These are phyloP conservation scores for Phaffomyces antillensis DNA, from an alignment of 805 yeast genomes.

Conservation along the genomic window DNA sequence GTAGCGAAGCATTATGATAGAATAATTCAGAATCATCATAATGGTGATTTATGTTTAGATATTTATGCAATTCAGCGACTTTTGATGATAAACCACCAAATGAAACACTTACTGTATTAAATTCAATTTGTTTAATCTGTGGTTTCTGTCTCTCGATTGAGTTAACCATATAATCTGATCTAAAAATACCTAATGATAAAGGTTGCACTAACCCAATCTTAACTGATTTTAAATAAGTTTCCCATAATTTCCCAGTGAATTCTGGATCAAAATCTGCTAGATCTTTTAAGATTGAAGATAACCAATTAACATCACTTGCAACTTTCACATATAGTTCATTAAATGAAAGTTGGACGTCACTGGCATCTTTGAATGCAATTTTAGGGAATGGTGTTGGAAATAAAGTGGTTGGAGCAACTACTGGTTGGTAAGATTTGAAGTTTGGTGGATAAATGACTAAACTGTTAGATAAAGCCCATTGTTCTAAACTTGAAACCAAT, in stretches of 20 bases:
- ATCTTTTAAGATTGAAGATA: conserved; percentile 45
- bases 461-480: conserved; percentile 78
- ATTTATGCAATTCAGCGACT: conserved; percentile 70
- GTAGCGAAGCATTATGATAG: conserved; percentile 43
- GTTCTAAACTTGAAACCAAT: conserved; percentile 45
- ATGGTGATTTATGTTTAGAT: conserved; percentile 50
- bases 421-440: conserved; percentile 36
- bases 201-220: conserved; percentile 51
- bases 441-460: conserved; percentile 72
- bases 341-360: conserved; percentile 56
- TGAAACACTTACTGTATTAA: conserved; percentile 92
- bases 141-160: conserved; percentile 32
- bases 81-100: conserved; percentile 86
- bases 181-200: conserved; percentile 72
- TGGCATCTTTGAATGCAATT: conserved; percentile 57
- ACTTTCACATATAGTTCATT: conserved; percentile 71
- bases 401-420: conserved; percentile 79
- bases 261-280: conserved; percentile 56
- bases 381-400: conserved; percentile 87
- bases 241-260: conserved; percentile 77
- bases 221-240: conserved; percentile 44
- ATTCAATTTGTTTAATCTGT: conserved; percentile 85
- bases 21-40: conserved; percentile 37
- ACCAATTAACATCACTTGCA: conserved; percentile 55
- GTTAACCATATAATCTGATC: conserved; percentile 84